Base-by-base conservation (phyloP, 352 stramenopile species). In the Halophytophthora polymorphica region DNA sequence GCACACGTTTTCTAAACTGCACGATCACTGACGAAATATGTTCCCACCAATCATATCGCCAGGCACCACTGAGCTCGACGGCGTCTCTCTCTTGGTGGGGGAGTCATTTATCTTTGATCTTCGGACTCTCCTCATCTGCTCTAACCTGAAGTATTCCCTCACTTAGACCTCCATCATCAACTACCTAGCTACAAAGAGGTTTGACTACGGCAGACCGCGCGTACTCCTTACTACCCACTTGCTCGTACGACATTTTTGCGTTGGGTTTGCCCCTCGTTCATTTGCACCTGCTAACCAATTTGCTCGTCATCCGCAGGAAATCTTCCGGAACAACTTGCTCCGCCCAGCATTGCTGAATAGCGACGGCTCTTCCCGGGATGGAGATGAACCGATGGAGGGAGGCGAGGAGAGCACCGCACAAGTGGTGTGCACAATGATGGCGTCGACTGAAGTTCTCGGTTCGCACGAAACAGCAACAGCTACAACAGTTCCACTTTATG, bases 141-240 rank as follows among this genome's bases (percentile, higher is more conserved):
- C n/a, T n/a, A n/a, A n/a, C n/a, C n/a, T n/a, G n/a, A n/a, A n/a
- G n/a, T n/a, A n/a, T 58, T 34, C 35, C 48, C 6, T 38, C n/a
- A 15, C 28, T 6, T 15, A 53, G 51, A 58, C 56, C 41, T 61
- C 50, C 19, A 55, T 45, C 28, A 78, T 95, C 39, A 86, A 88
- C 42, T 66, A 88, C 44, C 57, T 93, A 6, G 67, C 63, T 19
- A 69, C 49, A 11, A 61, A 61, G 35, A 47, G 61, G 19, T 56
- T 63, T 7, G 45, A 45, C 34, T 22, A 23, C 6, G 58, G 58
- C 11, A 70, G 62, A 42, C 83, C 81, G 11, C 67, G 77, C 12
- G 82, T 88, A 36, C 55, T 95, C 17, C 58, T 95, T 22, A 93
- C 85, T 0, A 93, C 85, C 7, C 85, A 95, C 38, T 75, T 93